Evolutionary conservation across 2,329 filamentous ascomycete genomes (phyloP), one percentile per base, ranked within the genome.

Genomic region (Colletotrichum spaethianum): DNA sequence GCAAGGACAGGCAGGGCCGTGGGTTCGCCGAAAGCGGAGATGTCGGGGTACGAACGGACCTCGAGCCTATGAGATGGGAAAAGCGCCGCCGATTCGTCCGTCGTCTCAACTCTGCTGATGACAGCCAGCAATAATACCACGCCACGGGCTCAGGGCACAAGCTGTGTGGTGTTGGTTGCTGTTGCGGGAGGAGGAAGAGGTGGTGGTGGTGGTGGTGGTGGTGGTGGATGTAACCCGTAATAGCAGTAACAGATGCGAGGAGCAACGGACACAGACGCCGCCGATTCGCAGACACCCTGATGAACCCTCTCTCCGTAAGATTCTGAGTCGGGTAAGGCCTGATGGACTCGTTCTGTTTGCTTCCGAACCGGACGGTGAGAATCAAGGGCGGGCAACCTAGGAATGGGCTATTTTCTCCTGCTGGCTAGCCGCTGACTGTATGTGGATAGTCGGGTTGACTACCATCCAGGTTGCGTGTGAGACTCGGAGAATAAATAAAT

Each of bases 1-100:
- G 57, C 69, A 63, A 60, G 69, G 65, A 69, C 65, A 44, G 48
- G 69, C 69, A 69, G 59, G 69, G 65, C 65, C 57, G 52, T 68
- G 68, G 64, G 64, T 44, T 71, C 50, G 75, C 75, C 75, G 75
- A 76, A 75, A 76, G 74, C 75, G 75, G 75, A 76, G 74, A 75
- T 75, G 48, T 73, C 52, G 62, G 57, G 71, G 63, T 61, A 60
- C 60, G 66, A 62, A 61, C 60, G 70, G 66, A 28, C 67, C 66
- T 71, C 36, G 61, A 61, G 60, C 70, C 61, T 61, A 52, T 66
- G 40, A 61, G 67, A 12, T 57, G 46, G 23, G 44, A 33, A 53
- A n/a, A 55, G 69, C 69, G 69, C 70, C 61, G 61, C 60, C 56
- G 70, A 65, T 66, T 65, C 66, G 62, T 62, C 62, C 70, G 70